These are phyloP conservation scores for Diaporthe sp. DNA, from an alignment of 2,329 filamentous ascomycete species.

Conservation along the genomic window DNA sequence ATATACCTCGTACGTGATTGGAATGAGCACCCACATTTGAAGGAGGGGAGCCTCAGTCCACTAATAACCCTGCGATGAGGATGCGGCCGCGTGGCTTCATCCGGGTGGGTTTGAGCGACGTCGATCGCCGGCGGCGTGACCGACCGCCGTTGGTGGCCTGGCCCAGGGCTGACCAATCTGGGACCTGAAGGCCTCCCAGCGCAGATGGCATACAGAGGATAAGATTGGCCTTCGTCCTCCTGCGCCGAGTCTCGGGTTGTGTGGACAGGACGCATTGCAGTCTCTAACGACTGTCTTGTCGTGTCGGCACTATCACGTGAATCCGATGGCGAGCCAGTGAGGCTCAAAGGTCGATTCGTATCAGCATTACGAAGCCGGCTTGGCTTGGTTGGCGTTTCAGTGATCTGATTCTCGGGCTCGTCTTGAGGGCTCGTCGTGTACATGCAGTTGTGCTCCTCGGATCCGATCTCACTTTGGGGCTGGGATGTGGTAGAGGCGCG, in stretches of 20 bases:
- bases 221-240: too few species aligned
- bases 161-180: neutral
- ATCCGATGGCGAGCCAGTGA: neutral
- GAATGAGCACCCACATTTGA: constrained; percentile 25
- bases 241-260: neutral
- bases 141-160: neutral
- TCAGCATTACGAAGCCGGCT: neutral
- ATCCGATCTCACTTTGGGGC: constrained; percentile 20
- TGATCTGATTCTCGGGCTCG: neutral
- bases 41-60: constrained; percentile 32
- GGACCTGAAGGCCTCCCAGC: neutral
- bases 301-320: neutral
- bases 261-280: neutral
- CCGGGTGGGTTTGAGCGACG: neutral
- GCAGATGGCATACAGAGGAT: neutral
- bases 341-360: neutral
- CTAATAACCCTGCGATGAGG: constrained; percentile 10
- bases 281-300: neutral
- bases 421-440: neutral
- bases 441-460: neutral
- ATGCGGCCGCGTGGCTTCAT: neutral
- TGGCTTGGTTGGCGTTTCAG: neutral
- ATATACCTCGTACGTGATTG: neutral
- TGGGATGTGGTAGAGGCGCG: constrained; percentile 25
- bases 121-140: neutral